A percentile compares a stretch with the other conserved stretches of the same genome.
Conservation (phyloP, 1,139 yeast genomes). For the Hyphopichia wangnamkhiaoensis region DNA sequence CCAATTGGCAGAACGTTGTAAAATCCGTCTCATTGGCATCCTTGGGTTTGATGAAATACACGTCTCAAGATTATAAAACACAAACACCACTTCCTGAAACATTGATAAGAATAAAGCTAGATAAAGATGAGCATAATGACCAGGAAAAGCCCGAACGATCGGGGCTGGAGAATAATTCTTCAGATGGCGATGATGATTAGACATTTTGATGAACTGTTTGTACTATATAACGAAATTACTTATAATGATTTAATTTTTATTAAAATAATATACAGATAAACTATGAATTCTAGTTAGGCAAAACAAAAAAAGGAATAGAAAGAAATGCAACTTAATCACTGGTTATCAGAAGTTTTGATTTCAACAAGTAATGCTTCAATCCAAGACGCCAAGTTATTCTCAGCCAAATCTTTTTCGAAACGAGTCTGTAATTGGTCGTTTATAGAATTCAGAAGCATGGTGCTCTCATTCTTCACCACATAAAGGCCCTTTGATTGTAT, state of each 20-base stretch:
- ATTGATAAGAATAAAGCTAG: constrained; percentile 63
- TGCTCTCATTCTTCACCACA: not conserved
- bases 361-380: constrained; percentile 5
- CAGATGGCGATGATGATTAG: constrained; percentile 1
- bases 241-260: not conserved
- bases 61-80: constrained; percentile 47
- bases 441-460: not conserved
- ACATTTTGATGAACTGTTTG: not conserved
- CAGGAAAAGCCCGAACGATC: not conserved
- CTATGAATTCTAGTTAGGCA: too few species aligned
- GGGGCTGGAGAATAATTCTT: not conserved
- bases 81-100: constrained; percentile 49
- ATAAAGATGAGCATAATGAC: constrained; percentile 27
- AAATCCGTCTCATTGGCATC: constrained; percentile 70
- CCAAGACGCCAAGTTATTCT: constrained; percentile 4
- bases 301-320: too few species aligned
- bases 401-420: not conserved
- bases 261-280: not conserved
- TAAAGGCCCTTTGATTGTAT: not conserved
- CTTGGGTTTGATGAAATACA: constrained; percentile 50
- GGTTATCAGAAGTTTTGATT: not conserved
- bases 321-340: not conserved
- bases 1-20: constrained; percentile 72
- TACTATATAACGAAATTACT: not conserved
- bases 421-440: not conserved